Conservation (phyloP, 208 protist genomes). For the Trypanosoma congolense region DNA sequence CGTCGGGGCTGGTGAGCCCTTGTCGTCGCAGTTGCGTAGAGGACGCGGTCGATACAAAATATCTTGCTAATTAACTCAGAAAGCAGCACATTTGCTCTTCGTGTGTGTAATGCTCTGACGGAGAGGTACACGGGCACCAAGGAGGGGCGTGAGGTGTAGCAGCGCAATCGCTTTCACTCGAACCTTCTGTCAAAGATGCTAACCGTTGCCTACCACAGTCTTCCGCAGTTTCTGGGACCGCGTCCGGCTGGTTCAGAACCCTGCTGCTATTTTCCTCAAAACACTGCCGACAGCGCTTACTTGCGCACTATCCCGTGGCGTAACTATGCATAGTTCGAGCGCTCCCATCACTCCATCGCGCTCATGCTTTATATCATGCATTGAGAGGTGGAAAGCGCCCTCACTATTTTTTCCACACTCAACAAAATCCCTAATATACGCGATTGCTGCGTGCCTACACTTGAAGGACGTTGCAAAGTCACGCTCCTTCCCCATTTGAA, state of each 20-base stretch:
- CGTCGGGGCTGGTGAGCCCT: background rate
- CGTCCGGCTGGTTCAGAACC: too few species aligned
- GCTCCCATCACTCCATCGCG: slow-evolving; percentile 69
- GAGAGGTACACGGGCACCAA: too few species aligned
- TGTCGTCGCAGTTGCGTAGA: background rate
- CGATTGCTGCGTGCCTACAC: slow-evolving; percentile 39
- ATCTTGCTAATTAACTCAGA: background rate
- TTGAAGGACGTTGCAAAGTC: background rate
- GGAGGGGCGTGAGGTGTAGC: background rate
- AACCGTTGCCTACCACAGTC: too few species aligned
- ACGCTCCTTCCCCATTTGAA: background rate
- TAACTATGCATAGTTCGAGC: slow-evolving; percentile 77
- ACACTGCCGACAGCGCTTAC: background rate
- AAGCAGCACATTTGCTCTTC: background rate
- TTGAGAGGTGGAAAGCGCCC: background rate
- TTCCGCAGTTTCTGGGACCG: too few species aligned
- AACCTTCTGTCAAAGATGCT: too few species aligned
- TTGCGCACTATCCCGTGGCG: slow-evolving; percentile 32
- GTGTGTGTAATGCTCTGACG: background rate
- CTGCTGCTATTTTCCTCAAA: too few species aligned
- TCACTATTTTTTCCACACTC: slow-evolving; percentile 14
- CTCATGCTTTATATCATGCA: slow-evolving; percentile 28
- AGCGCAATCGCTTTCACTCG: background rate
- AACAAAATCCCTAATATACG: slow-evolving; percentile 45
- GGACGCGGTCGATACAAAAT: background rate